These are phyloP conservation scores for Saturnispora kantuleensis DNA, from an alignment of 805 yeast genomes.

Conservation along the genomic window DNA sequence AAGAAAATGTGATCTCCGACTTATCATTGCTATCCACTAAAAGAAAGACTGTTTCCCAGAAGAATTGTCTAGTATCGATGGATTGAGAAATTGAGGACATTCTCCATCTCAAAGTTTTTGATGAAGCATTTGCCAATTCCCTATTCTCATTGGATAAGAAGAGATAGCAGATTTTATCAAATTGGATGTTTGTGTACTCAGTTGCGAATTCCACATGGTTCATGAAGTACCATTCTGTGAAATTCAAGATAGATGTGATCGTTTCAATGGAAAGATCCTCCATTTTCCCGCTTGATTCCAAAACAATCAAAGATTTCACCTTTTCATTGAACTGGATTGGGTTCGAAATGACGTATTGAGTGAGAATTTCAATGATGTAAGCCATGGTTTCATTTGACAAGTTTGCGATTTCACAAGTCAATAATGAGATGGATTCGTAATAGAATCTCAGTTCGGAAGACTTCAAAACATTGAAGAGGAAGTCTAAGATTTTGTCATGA, in stretches of 20 bases:
- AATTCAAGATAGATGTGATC: constrained; percentile 21
- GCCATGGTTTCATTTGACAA: constrained; percentile 11
- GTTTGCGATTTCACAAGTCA: constrained; percentile 27
- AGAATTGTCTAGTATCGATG: constrained; percentile 17
- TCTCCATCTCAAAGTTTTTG: constrained; percentile 48
- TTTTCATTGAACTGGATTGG: constrained; percentile 14
- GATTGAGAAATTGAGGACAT: constrained; percentile 24
- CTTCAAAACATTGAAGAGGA: constrained; percentile 6
- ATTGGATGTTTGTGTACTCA: not conserved
- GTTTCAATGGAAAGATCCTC: constrained; percentile 4
- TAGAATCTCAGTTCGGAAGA: not conserved
- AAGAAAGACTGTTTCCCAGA: constrained; percentile 38
- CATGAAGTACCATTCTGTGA: constrained; percentile 31
- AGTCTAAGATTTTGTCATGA: constrained; percentile 5
- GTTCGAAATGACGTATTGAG: constrained; percentile 7
- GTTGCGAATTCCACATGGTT: constrained; percentile 13
- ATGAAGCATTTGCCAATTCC: constrained; percentile 27
- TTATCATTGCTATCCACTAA: constrained; percentile 24
- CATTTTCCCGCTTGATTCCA: not conserved
- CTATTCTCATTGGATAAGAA: constrained; percentile 32
- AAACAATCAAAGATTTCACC: not conserved
- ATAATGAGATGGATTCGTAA: constrained; percentile 10
- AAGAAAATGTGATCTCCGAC: constrained; percentile 32
- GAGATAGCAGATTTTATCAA: constrained; percentile 26
- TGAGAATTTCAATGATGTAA: constrained; percentile 5